A percentile compares a stretch with the other conserved stretches of the same genome.
Conservation (phyloP, 2,329 filamentous ascomycete genomes). For the Alternaria burnsii region DNA sequence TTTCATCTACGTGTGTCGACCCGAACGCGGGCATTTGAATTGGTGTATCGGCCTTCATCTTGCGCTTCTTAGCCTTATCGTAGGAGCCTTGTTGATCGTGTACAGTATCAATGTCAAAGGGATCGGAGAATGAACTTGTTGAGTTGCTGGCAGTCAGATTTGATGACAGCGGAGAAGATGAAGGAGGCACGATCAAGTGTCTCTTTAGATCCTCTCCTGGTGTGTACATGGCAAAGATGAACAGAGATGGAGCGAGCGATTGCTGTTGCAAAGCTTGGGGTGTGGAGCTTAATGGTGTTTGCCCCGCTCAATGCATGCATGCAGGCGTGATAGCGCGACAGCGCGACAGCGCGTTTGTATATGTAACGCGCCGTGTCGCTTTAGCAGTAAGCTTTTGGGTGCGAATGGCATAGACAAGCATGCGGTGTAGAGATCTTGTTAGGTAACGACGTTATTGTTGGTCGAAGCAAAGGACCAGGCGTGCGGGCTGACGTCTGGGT, state of each 20-base stretch:
- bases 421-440: neutral
- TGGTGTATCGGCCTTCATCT: slow-evolving; percentile 22
- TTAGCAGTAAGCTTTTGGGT: neutral
- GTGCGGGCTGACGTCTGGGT: neutral
- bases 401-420: neutral
- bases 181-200: slow-evolving; percentile 28
- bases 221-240: slow-evolving; percentile 12
- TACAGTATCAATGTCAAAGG: neutral
- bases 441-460: neutral
- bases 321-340: slow-evolving; percentile 34
- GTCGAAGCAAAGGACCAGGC: neutral
- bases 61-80: slow-evolving; percentile 3
- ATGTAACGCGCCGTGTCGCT: neutral
- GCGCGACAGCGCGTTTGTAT: slow-evolving; percentile 27
- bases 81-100: neutral
- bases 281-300: neutral
- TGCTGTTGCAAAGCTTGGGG: slow-evolving; percentile 7
- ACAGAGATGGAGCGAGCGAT: slow-evolving; percentile 8
- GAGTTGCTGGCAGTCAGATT: slow-evolving; percentile 1
- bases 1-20: slow-evolving; percentile 1
- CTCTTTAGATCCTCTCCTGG: slow-evolving; percentile 30
- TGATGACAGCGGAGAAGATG: slow-evolving; percentile 30
- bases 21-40: neutral
- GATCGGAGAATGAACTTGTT: neutral
- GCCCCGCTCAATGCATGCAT: slow-evolving; percentile 3